These are phyloP conservation scores for Cinnamomum chago DNA, from an alignment of 164 flowering plant genomes.

Conservation along the genomic window DNA sequence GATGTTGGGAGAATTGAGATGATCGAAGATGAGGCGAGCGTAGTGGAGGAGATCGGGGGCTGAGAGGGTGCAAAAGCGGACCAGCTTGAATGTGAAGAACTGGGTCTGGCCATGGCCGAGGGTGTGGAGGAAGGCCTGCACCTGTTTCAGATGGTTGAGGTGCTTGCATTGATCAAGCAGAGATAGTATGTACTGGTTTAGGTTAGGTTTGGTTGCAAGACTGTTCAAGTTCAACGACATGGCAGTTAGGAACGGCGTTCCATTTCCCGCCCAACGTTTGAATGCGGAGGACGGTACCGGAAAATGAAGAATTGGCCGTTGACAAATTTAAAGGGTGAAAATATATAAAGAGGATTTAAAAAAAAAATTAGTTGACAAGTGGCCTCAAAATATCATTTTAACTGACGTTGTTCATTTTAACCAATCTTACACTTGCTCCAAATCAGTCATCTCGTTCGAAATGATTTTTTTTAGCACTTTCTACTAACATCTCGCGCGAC, in stretches of 20 bases:
- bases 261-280: no score
- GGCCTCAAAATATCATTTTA: no score
- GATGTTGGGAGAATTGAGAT: constrained; percentile 40
- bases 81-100: constrained; percentile 60
- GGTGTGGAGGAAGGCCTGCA: constrained; percentile 48
- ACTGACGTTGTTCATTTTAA: no score
- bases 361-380: no score
- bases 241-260: neutral
- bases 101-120: constrained; percentile 51
- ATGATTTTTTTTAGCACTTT: no score
- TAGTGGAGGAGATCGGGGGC: neutral
- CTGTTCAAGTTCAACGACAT: neutral
- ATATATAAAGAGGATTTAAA: no score
- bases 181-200: neutral
- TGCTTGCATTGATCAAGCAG: constrained; percentile 37
- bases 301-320: no score
- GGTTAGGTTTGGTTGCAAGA: neutral
- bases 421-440: no score
- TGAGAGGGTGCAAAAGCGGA: constrained; percentile 24
- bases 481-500: no score
- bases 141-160: constrained; percentile 59
- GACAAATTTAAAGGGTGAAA: no score
- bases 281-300: no score
- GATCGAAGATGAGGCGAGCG: constrained; percentile 29
- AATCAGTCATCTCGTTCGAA: no score